phyloP scores from a whole-genome alignment of 495 filamentous ascomycete species.

The Xylaria sp. region DNA sequence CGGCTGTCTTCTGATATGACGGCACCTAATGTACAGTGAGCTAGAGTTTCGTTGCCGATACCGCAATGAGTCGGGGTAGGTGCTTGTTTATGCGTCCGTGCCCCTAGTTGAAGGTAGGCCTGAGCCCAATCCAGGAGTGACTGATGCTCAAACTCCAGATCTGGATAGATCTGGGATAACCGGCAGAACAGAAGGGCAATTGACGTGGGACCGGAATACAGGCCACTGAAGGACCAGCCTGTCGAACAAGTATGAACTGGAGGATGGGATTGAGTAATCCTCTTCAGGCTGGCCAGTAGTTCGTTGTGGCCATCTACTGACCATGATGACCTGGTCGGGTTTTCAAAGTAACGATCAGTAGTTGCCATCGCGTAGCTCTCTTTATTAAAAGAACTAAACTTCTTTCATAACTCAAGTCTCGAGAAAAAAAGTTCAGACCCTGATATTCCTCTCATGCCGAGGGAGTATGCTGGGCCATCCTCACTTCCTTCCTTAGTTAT shows the following conservation, averaged over 20 bases:
- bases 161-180: constrained; percentile 55
- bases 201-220: constrained; percentile 66
- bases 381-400: neutral
- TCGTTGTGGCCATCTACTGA: constrained; percentile 27
- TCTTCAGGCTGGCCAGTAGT: constrained; percentile 31
- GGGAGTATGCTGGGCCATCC: neutral
- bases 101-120: constrained; percentile 53
- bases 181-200: constrained; percentile 65
- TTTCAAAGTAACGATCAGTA: constrained; percentile 29
- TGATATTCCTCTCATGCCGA: neutral
- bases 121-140: constrained; percentile 56
- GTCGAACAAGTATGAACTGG: constrained; percentile 37
- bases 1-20: constrained; percentile 51
- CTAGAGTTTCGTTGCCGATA: constrained; percentile 61
- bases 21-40: constrained; percentile 58
- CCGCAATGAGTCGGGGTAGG: constrained; percentile 55
- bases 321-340: constrained; percentile 8
- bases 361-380: constrained; percentile 19
- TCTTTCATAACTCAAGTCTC: neutral
- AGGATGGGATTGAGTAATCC: constrained; percentile 29
- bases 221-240: constrained; percentile 48
- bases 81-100: constrained; percentile 39
- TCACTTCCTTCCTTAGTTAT: constrained; percentile 1
- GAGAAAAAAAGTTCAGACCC: neutral
- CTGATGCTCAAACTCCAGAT: constrained; percentile 52